Evolutionary conservation across 2,329 filamentous ascomycete species (phyloP), one percentile per base, ranked within the genome.

Genomic region (Rhynchosporium secalis): DNA sequence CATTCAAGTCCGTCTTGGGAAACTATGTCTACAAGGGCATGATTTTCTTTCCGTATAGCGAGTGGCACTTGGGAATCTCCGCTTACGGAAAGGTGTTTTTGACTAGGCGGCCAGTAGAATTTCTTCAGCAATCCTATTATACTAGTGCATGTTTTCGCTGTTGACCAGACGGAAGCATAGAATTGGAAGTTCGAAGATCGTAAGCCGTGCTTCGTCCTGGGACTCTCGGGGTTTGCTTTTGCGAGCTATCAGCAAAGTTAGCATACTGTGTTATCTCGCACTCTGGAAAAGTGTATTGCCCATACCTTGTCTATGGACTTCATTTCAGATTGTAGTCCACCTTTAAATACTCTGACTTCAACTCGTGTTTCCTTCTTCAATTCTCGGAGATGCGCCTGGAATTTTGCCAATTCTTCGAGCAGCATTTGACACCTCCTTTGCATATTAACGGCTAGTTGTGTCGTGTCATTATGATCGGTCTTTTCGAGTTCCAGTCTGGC

Each of bases 141-240:
- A 0, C 83, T 81, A 0, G 72, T 76, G 61, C 82, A 85, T 20
- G 76, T 76, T 72, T 86, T 89, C 15, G 85, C 85, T 28, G 83
- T 80, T 33, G 75, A 74, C 88, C 88, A 90, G 2, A 90, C 78
- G 5, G 83, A 80, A 66, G 85, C 81, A 59, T 86, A 84, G 70
- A 88, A 90, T 0, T 84, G 81, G 10, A 90, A 71, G 74, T 91
- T 91, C 0, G 85, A 88, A 7, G 85, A 88, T 56, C 82, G 79
- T 51, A 89, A 76, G 33, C 83, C 80, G 70, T 88, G 84, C n/a
- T 78, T 72, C 15, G 78, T 71, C 59, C 76, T 75, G 49, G 69
- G 70, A 47, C 65, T 65, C 1, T 65, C 64, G 28, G 68, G 67
- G 57, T 72, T 68, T 51, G 69, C 63, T 28, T 47, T 51, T 38